Evolutionary conservation across 108 stramenopile species (phyloP).

Genomic region (Cyclotella distinguenda): DNA sequence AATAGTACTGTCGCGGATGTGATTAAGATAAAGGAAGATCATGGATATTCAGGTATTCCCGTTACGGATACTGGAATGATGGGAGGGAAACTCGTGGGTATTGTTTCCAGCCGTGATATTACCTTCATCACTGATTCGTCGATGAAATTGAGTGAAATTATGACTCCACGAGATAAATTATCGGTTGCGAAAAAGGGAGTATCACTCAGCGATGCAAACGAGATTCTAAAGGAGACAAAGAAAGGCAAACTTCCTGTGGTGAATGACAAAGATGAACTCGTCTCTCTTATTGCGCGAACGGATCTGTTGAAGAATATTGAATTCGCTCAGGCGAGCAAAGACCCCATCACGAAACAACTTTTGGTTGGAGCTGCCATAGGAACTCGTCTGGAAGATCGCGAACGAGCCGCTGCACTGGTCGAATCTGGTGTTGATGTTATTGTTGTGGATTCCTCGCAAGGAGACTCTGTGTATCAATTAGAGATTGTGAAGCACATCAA

Average conservation of each 20-base stretch:
- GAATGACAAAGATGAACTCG: constrained; percentile 93
- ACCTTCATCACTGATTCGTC: constrained; percentile 90
- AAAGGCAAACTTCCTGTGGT: constrained; percentile 99
- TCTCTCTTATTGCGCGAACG: constrained; percentile 96
- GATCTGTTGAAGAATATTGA: constrained; percentile 98
- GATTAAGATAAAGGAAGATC: constrained; percentile 66
- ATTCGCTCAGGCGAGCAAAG: constrained; percentile 95
- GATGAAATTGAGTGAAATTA: constrained; percentile 85
- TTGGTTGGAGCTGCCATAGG: constrained; percentile 98
- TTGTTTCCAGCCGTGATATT: constrained; percentile 97
- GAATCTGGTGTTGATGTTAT: constrained; percentile 99
- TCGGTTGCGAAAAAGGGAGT: constrained; percentile 92
- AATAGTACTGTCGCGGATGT: constrained; percentile 92
- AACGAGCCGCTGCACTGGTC: constrained; percentile 84
- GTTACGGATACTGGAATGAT: constrained; percentile 97
- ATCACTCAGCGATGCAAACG: constrained; percentile 92
- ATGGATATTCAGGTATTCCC: constrained; percentile 97
- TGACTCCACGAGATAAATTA: constrained; percentile 87
- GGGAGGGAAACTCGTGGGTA: constrained; percentile 94
- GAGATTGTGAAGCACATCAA: constrained; percentile 96
- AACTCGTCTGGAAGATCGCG: constrained; percentile 96
- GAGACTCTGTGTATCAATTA: constrained; percentile 98
- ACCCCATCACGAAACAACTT: constrained; percentile 92
- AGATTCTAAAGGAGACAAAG: constrained; percentile 92
- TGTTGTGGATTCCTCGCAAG: constrained; percentile 99